Base-by-base conservation (phyloP, 345 rosid genomes). In the Corchorus olitorius region DNA sequence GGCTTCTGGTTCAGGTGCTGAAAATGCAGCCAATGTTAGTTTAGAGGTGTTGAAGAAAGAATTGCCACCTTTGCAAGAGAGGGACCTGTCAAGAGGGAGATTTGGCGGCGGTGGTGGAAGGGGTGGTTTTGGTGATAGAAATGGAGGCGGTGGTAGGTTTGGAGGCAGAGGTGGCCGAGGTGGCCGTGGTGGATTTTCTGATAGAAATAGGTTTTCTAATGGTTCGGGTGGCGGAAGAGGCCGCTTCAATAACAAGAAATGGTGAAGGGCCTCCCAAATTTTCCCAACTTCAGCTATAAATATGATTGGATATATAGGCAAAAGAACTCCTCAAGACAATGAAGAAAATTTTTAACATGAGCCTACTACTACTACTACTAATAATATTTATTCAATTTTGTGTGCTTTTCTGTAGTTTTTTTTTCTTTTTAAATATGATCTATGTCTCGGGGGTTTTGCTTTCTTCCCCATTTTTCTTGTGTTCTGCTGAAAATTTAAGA, bases 41-140 rank as follows among this genome's bases (percentile, higher is more conserved):
- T 75, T 96, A 80, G 87, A 87, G 77, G 91, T 86, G 65, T 73
- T 93, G 64, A 88, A 73, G 55, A 73, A 91, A 76, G 76, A 86
- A 76, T 73, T 93, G 85, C 99, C 99, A 45, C 83, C 80, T 11
- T 83, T 96, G 76, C 94, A 93, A 83, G 92, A 89, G 84, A 89
- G 84, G 76, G 92, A 93, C 0, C 88, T 78, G 72, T 74, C 87
- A 27, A 87, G 88, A 58, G 90, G 93, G 74, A 82, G 96, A 79
- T 91, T 85, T n/a, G 72, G 88, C 27, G 86, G 88, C 27, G 86
- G 87, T 9, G 87, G 85, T 5, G 82, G 87, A 3, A 34, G 75
- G 16, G 84, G 89, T 73, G 81, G 86, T 22, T 76, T 73, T 50
- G 75, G 81, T 49, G 84, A 71, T 67, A 41, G 86, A 27, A 53